These are phyloP conservation scores for Halophytophthora polymorphica DNA, from an alignment of 352 stramenopile genomes.

Conservation along the genomic window DNA sequence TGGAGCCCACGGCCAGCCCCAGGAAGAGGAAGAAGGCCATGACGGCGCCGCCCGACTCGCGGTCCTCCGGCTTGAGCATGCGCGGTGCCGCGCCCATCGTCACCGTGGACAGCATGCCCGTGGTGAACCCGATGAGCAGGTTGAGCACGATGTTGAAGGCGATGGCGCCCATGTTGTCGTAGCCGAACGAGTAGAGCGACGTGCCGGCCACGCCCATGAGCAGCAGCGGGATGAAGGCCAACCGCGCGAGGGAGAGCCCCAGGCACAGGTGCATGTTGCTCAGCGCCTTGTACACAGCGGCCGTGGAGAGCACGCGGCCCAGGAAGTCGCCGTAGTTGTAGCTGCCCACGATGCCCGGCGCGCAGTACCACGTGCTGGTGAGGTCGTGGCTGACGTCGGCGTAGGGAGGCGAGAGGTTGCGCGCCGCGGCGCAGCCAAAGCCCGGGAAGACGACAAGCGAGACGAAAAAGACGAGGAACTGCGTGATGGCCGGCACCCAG, in stretches of 20 bases:
- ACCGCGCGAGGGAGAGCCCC: slow-evolving; percentile 24
- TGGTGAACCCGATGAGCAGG: slow-evolving; percentile 35
- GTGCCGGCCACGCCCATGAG: slow-evolving; percentile 35
- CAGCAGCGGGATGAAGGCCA: slow-evolving; percentile 39
- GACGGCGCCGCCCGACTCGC: slow-evolving; percentile 35
- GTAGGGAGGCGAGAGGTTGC: slow-evolving; percentile 18
- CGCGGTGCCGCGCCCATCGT: slow-evolving; percentile 38
- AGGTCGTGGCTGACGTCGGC: slow-evolving; percentile 5
- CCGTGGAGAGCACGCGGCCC: slow-evolving; percentile 33
- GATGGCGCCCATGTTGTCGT: slow-evolving; percentile 11
- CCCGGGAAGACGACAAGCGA: slow-evolving; percentile 38
- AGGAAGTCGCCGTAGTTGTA: slow-evolving; percentile 53
- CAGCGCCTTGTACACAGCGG: slow-evolving; percentile 36
- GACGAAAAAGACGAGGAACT: slow-evolving; percentile 49
- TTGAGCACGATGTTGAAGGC: slow-evolving; percentile 32
- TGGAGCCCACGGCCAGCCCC: slow-evolving; percentile 32
- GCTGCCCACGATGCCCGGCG: slow-evolving; percentile 36
- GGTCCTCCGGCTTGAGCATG: slow-evolving; percentile 34
- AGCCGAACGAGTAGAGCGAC: slow-evolving; percentile 42
- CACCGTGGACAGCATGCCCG: slow-evolving; percentile 40
- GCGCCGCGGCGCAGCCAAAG: slow-evolving; percentile 28
- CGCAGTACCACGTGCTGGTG: slow-evolving; percentile 31
- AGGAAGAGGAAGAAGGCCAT: slow-evolving; percentile 47
- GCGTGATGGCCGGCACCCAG: slow-evolving; percentile 28
- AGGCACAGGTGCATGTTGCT: slow-evolving; percentile 31